Evolutionary conservation across 148 eudicot species (phyloP), one percentile per base, ranked within the genome.

Genomic region (Silene latifolia): DNA sequence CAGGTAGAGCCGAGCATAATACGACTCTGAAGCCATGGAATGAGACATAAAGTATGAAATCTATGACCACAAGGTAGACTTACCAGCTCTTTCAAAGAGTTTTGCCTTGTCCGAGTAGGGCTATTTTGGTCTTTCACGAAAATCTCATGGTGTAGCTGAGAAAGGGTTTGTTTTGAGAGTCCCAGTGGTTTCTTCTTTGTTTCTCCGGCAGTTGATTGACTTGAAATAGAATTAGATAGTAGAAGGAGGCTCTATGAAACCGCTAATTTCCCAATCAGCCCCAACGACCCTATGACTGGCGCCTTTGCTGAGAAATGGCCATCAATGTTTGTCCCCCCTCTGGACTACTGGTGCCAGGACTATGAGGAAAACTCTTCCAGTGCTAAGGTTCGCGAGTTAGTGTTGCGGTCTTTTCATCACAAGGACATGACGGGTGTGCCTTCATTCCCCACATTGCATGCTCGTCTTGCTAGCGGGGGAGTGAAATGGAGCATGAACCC

Each of bases 31-130:
- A 91, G 76, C 98, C 95, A 91, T 1, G 93, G 98, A 74, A 74
- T 80, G 88, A 89, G 82, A 85, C 98, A 93, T 46, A 56, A 57
- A 17, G 79, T 74, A 72, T 93, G 98, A 67, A 87, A 91, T 74
- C 84, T 88, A 78, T 93, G 98, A 5, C 79, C 81, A 65, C 97
- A 93, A 23, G 80, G 82, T 62, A 93, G 80, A 56, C 85, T 69
- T 63, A 82, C 51, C 32, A 93, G 89, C 78, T 88, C 98, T 54
- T 51, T 57, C n/a, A 83, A 78, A 63, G 79, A 80, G 76, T 71
- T 82, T 7, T 83, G 74, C 1, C 21, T 74, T 12, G 9, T 62
- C n/a, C 29, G 67, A 67, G 32, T 42, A 1, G 76, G 73, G 44
- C 68, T 58, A 5, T 74, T 75, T 18, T 79, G 63, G 5, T 58